Evolutionary conservation across 140 eudicot species (phyloP).

Genomic region (Anethum foeniculum): DNA sequence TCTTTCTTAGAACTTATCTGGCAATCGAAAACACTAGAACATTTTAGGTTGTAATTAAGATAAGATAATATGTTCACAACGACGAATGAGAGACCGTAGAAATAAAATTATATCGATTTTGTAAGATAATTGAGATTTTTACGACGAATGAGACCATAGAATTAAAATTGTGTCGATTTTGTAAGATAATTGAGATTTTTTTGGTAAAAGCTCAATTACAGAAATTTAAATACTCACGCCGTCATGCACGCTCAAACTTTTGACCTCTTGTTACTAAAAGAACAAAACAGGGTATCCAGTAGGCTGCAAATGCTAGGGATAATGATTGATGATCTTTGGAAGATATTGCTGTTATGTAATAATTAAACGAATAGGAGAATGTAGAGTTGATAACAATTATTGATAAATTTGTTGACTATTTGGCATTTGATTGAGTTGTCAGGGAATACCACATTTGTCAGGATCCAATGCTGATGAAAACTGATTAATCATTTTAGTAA

Average conservation of each 20-base stretch:
- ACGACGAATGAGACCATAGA: not conserved
- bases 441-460: slow-evolving; percentile 12
- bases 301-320: not conserved
- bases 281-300: not conserved
- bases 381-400: not conserved
- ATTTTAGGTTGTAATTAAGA: not conserved
- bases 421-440: slow-evolving; percentile 19
- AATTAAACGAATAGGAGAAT: not conserved
- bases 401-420: not conserved
- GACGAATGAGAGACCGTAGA: not conserved
- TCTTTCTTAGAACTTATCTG: not conserved
- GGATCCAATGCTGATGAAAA: slow-evolving; percentile 7
- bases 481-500: not conserved
- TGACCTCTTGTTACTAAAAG: not conserved
- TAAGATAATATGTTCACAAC: not conserved
- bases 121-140: not conserved
- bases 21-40: not conserved
- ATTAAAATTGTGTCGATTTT: too few relatives aligned
- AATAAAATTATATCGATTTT: not conserved
- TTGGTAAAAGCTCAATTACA: not conserved
- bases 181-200: not conserved
- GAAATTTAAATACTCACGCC: not conserved
- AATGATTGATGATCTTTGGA: not conserved
- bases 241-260: not conserved
- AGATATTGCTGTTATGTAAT: not conserved